Evolutionary conservation across 345 rosid genomes (phyloP).

Genomic region (Draba incana): DNA sequence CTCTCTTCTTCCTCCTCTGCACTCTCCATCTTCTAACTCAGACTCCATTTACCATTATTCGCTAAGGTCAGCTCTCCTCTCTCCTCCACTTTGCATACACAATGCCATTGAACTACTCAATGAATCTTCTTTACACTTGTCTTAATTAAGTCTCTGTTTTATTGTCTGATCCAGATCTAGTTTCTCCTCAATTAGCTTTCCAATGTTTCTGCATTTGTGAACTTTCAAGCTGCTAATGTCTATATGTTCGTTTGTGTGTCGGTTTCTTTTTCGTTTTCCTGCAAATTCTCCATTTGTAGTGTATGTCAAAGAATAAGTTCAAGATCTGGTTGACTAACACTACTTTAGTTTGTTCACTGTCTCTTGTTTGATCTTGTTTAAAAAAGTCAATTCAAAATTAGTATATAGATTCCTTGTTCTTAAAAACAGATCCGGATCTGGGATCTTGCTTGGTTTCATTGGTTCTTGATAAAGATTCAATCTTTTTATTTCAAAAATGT

Average conservation of each 20-base stretch:
- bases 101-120: constrained; percentile 33
- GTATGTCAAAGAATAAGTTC: too few species aligned
- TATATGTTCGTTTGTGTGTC: too few species aligned
- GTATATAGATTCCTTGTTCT: background rate
- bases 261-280: too few species aligned
- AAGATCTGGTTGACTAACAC: background rate
- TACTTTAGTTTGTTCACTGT: background rate
- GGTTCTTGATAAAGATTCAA: constrained; percentile 11
- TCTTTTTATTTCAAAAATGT: background rate
- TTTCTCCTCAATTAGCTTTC: too few species aligned
- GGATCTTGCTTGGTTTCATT: constrained; percentile 7
- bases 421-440: constrained; percentile 45
- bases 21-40: constrained; percentile 34
- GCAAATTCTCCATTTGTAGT: too few species aligned
- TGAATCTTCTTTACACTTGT: constrained; percentile 28
- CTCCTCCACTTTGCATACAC: constrained; percentile 19
- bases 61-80: constrained; percentile 40
- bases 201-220: background rate
- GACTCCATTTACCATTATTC: constrained; percentile 23
- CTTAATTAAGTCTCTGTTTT: constrained; percentile 22
- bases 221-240: too few species aligned
- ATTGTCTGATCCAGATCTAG: background rate
- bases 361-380: background rate
- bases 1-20: constrained; percentile 31
- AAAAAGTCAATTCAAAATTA: too few species aligned